Evolutionary conservation across 164 flowering plant genomes (phyloP).

Genomic region (Vitis rupestris): DNA sequence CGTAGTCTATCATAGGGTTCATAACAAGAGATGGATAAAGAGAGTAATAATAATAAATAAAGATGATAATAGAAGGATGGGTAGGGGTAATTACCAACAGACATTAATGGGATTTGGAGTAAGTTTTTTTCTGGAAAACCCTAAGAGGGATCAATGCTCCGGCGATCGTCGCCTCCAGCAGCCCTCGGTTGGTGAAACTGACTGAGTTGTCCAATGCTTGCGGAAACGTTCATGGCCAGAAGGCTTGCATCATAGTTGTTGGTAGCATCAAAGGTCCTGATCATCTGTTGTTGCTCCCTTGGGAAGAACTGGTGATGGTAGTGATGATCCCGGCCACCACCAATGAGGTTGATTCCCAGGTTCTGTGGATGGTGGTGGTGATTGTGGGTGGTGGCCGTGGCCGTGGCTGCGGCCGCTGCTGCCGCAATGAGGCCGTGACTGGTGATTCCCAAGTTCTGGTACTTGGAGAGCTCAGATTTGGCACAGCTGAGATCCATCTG

Average conservation of each 20-base stretch:
- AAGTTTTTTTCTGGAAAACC: not conserved
- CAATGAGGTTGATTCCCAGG: conserved; percentile 43
- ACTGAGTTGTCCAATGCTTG: conserved; percentile 52
- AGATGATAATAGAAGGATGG: not conserved
- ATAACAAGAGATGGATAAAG: no score
- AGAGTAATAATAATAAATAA: no score
- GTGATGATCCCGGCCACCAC: conserved; percentile 31
- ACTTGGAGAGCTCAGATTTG: conserved; percentile 79
- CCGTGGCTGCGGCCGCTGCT: conserved; percentile 37
- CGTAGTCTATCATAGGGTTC: no score
- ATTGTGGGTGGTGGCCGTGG: conserved; percentile 11
- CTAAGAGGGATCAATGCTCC: conserved; percentile 59
- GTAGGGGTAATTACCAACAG: not conserved
- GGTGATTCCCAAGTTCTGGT: conserved; percentile 56
- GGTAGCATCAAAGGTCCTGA: conserved; percentile 37
- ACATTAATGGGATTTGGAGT: no score
- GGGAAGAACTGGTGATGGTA: conserved; percentile 49
- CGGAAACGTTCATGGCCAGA: conserved; percentile 53
- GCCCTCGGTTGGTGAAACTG: conserved; percentile 61
- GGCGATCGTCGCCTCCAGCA: conserved; percentile 61
- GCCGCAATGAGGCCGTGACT: conserved; percentile 43
- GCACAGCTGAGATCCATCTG: conserved; percentile 80
- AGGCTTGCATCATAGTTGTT: conserved; percentile 49
- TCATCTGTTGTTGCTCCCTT: conserved; percentile 36
- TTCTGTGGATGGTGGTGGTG: conserved; percentile 35